phyloP scores from a whole-genome alignment of 164 flowering plant species.

The Macadamia tetraphylla region DNA sequence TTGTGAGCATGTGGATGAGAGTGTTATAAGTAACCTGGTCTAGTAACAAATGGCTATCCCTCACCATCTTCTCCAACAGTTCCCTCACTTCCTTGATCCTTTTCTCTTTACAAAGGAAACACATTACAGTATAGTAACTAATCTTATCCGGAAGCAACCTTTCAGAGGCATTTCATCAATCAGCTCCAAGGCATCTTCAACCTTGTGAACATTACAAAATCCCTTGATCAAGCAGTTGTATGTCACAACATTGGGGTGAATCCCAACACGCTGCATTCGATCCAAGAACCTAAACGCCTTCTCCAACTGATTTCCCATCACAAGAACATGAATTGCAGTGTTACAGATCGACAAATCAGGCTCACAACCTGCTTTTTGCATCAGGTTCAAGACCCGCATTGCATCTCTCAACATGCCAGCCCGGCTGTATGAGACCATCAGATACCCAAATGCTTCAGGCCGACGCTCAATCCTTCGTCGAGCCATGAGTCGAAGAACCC shows the following conservation, averaged over 20 bases:
- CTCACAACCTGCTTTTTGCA: conserved; percentile 77
- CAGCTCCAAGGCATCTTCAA: conserved; percentile 64
- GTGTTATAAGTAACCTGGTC: conserved; percentile 78
- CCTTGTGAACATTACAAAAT: conserved; percentile 49
- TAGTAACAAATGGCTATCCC: conserved; percentile 41
- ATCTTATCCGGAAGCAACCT: conserved; percentile 86
- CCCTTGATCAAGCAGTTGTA: conserved; percentile 92
- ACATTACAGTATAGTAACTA: conserved; percentile 76
- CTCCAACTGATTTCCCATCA: conserved; percentile 58
- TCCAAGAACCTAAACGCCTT: conserved; percentile 72
- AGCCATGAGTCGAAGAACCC: conserved; percentile 66
- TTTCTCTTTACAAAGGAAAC: conserved; percentile 64
- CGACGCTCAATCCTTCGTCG: conserved; percentile 53
- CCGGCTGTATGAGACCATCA: conserved; percentile 85
- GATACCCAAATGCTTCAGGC: conserved; percentile 58
- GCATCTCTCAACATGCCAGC: conserved; percentile 73
- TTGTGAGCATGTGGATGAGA: conserved; percentile 69
- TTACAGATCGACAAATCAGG: conserved; percentile 67
- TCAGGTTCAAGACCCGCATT: conserved; percentile 54
- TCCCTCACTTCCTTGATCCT: conserved; percentile 61
- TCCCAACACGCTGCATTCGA: conserved; percentile 64
- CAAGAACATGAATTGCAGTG: conserved; percentile 71
- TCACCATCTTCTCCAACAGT: conserved; percentile 68
- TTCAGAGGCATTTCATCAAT: conserved; percentile 59
- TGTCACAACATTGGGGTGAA: conserved; percentile 64